Base-by-base conservation (phyloP, 768 basidiomycete genomes). In the Leccinellum luteum region DNA sequence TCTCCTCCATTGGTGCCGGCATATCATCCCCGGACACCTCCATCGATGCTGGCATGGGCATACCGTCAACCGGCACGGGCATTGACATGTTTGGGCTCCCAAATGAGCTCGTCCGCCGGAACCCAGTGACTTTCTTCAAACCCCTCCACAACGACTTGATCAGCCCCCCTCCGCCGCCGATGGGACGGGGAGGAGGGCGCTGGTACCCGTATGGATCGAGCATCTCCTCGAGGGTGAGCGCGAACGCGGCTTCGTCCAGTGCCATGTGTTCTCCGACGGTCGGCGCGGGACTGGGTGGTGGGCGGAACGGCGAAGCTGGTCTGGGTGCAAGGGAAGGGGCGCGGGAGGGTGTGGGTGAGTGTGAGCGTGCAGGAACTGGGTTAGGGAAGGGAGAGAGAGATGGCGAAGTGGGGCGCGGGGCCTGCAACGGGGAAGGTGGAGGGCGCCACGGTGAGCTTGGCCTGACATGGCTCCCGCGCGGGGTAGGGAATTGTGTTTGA, bases 61-160 rank as follows among this genome's bases (percentile, higher is more conserved):
- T 38, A 38, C 17, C 35, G 17, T 17, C 7, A 17, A n/a, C 6
- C 15, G 35, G 35, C 35, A 17, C 8, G 8, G 35, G 63, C 52
- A 55, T 34, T 45, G 41, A 52, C 48, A 50, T n/a, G 13, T 48
- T 63, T 50, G 49, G 50, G 27, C 34, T 38, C 17, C 8, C 54
- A 30, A 57, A 55, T 6, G 56, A 55, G 10, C 51, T 43, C 4
- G 38, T 7, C 30, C 52, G 35, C 1, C 55, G 44, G 56, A 65
- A 58, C 38, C 62, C 62, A 48, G 69, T 63, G 23, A 68, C 60
- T 51, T 69, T 72, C 59, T 69, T 74, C 8, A 78, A 54, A 4
- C 73, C 72, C 1, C 65, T 63, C 53, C 77, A 72, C 19, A 78
- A 56, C 1, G 71, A 68, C 17, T 66, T 68, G 4, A 71, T 55